phyloP scores from a whole-genome alignment of 768 basidiomycete genomes.

The Boletus fagicola region DNA sequence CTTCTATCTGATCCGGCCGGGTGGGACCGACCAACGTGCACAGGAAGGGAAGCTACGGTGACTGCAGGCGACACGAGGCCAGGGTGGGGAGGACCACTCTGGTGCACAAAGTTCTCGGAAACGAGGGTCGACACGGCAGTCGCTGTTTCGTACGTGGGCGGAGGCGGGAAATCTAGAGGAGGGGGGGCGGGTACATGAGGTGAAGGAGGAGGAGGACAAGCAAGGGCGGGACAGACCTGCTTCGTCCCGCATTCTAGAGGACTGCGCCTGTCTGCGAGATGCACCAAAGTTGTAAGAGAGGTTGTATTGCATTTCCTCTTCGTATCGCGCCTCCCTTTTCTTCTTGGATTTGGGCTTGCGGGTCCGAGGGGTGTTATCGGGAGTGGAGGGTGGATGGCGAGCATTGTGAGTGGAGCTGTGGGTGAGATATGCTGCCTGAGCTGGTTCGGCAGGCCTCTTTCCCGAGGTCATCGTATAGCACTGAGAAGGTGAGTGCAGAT shows the following conservation, averaged over 20 bases:
- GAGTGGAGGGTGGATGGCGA: slow-evolving; percentile 46
- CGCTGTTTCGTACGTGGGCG: slow-evolving; percentile 66
- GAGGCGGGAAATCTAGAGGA: slow-evolving; percentile 63
- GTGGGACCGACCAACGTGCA: slow-evolving; percentile 9
- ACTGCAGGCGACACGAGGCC: slow-evolving; percentile 24
- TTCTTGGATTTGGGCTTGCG: slow-evolving; percentile 39
- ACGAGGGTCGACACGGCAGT: slow-evolving; percentile 43
- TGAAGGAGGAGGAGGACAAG: neutral
- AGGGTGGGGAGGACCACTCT: slow-evolving; percentile 25
- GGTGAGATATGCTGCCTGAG: slow-evolving; percentile 49
- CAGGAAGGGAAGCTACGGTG: slow-evolving; percentile 28
- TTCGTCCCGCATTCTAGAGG: slow-evolving; percentile 31
- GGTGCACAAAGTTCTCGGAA: slow-evolving; percentile 39
- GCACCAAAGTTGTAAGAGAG: slow-evolving; percentile 30
- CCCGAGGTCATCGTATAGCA: slow-evolving; percentile 38
- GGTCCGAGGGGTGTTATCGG: slow-evolving; percentile 50
- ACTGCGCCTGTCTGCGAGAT: slow-evolving; percentile 26
- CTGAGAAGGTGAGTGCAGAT: slow-evolving; percentile 33
- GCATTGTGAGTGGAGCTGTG: slow-evolving; percentile 55
- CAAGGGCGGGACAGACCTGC: slow-evolving; percentile 26
- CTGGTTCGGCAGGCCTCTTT: slow-evolving; percentile 30
- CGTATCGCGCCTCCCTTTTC: slow-evolving; percentile 44
- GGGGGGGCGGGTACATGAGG: slow-evolving; percentile 31
- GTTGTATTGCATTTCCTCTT: slow-evolving; percentile 43
- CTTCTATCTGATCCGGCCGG: slow-evolving; percentile 23